These are phyloP conservation scores for Diplosphaera chodatii DNA, from an alignment of 139 green algal species.

Conservation along the genomic window DNA sequence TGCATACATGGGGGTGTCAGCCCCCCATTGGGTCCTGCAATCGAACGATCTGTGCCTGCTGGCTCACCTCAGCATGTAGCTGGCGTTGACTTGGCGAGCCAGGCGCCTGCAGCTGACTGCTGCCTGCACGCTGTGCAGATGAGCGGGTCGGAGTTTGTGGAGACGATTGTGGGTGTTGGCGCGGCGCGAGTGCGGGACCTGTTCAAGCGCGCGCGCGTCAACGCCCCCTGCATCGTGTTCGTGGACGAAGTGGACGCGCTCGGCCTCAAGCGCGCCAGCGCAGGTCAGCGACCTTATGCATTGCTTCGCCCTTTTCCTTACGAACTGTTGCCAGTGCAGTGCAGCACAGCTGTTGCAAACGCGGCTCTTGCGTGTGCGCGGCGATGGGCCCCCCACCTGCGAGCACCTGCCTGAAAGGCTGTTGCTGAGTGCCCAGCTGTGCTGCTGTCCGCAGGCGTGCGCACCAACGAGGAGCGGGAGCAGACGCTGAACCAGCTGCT, in stretches of 20 bases:
- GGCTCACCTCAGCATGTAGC: too few species aligned
- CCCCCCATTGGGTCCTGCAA: too few species aligned
- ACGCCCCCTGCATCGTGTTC: slow-evolving; percentile 93
- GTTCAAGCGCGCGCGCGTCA: slow-evolving; percentile 85
- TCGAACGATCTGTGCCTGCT: too few species aligned
- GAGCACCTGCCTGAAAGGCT: too few species aligned
- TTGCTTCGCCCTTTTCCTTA: too few species aligned
- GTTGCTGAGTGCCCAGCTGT: neutral
- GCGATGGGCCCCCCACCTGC: too few species aligned
- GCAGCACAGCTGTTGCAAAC: too few species aligned
- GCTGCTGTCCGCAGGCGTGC: slow-evolving; percentile 23
- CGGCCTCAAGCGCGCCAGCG: slow-evolving; percentile 72
- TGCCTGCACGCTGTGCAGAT: slow-evolving; percentile 43
- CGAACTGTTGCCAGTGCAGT: too few species aligned
- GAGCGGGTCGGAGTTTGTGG: slow-evolving; percentile 94
- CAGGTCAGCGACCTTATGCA: slow-evolving; percentile 24
- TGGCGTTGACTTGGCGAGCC: too few species aligned
- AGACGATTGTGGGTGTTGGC: slow-evolving; percentile 95
- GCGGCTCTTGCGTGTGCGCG: too few species aligned
- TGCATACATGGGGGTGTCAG: too few species aligned
- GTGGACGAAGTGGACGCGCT: slow-evolving; percentile 98
- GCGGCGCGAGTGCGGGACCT: slow-evolving; percentile 91
- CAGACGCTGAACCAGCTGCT: slow-evolving; percentile 98
- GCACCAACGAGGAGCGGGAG: slow-evolving; percentile 65
- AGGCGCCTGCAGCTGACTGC: too few species aligned